Conservation (phyloP, 1,284 basidiomycete species). For the Cutaneotrichosporon sp. region DNA sequence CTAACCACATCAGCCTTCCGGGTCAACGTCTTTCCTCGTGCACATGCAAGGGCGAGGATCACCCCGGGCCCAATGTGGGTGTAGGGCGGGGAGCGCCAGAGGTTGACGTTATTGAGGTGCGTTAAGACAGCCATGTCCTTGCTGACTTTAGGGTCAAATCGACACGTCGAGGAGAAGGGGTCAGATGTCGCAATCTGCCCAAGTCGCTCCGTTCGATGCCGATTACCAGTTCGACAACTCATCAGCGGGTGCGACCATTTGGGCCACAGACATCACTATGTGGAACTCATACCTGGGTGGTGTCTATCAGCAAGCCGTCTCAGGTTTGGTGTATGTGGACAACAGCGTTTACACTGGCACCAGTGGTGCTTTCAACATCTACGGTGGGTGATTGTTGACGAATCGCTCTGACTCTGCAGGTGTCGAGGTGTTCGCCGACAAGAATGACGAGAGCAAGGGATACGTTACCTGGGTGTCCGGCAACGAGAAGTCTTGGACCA, state of each 20-base stretch:
- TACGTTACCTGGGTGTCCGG: constrained; percentile 77
- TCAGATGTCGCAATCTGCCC: constrained; percentile 62
- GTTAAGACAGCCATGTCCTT: not conserved
- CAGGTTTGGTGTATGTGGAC: constrained; percentile 61
- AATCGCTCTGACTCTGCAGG: constrained; percentile 32
- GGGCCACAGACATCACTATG: constrained; percentile 57
- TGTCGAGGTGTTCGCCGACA: constrained; percentile 69
- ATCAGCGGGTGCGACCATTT: constrained; percentile 33
- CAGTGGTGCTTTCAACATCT: constrained; percentile 47
- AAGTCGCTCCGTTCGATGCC: constrained; percentile 62
- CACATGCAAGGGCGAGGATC: constrained; percentile 57
- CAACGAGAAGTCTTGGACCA: constrained; percentile 68
- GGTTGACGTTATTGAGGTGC: constrained; percentile 58
- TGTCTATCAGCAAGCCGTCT: constrained; percentile 75
- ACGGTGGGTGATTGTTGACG: constrained; percentile 55
- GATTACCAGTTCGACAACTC: constrained; percentile 63
- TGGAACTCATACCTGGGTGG: constrained; percentile 76
- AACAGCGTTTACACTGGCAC: constrained; percentile 52
- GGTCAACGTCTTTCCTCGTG: constrained; percentile 60
- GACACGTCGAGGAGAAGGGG: constrained; percentile 30
- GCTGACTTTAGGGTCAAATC: constrained; percentile 30
- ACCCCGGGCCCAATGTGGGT: constrained; percentile 52
- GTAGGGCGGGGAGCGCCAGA: constrained; percentile 57
- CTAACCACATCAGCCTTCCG: constrained; percentile 51
- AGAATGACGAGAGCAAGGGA: constrained; percentile 58